Evolutionary conservation across 2,329 filamentous ascomycete genomes (phyloP).

Genomic region (Aspergillus niger): DNA sequence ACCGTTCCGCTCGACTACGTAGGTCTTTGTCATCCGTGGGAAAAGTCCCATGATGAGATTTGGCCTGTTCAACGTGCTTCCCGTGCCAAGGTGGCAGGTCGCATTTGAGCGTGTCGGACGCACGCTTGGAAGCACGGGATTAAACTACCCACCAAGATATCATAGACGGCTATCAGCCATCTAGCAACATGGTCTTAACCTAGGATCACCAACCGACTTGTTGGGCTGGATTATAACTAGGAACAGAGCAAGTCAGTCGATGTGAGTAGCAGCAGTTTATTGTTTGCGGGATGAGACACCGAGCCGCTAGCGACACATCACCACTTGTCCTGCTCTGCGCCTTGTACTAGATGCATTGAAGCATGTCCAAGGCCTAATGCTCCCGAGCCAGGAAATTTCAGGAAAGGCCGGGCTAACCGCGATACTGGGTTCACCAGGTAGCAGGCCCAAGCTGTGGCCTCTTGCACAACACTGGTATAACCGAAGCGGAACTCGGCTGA

Average conservation of each 20-base stretch:
- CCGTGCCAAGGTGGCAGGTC: not conserved
- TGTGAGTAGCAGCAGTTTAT: not conserved
- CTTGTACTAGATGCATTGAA: no score
- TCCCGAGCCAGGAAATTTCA: not conserved
- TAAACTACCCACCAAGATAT: no score
- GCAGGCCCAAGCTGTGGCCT: not conserved
- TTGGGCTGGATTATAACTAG: not conserved
- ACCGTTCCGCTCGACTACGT: constrained; percentile 13
- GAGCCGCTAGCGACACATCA: not conserved
- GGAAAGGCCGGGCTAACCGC: not conserved
- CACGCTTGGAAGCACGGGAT: not conserved
- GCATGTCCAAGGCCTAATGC: no score
- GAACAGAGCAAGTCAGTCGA: not conserved
- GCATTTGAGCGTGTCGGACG: not conserved
- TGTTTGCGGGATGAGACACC: not conserved
- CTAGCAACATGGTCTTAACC: not conserved
- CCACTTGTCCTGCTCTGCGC: not conserved
- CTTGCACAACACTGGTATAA: not conserved
- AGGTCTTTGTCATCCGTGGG: not conserved
- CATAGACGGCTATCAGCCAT: not conserved
- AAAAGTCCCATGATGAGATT: not conserved
- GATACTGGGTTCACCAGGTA: not conserved
- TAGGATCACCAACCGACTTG: no score
- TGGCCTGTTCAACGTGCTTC: not conserved
- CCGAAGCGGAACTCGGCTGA: not conserved